Evolutionary conservation across 148 eudicot species (phyloP).

Genomic region (Spergularia bocconei): DNA sequence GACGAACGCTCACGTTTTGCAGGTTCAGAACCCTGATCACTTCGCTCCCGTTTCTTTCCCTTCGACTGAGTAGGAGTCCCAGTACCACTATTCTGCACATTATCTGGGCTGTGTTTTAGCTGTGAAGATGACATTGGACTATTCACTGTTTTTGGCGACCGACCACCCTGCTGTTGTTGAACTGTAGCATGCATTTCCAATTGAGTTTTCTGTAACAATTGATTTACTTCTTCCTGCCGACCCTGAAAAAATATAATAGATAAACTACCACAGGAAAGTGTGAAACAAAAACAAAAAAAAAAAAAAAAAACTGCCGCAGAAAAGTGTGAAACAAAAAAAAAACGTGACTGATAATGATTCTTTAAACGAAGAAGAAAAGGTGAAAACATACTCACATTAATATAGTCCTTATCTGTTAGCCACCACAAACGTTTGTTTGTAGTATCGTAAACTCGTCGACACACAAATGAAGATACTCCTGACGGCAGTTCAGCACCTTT

Average conservation of each 20-base stretch:
- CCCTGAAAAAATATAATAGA: conserved; percentile 40
- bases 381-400: conserved; percentile 49
- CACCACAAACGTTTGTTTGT: conserved; percentile 75
- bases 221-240: conserved; percentile 86
- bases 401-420: conserved; percentile 75
- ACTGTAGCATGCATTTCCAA: conserved; percentile 68
- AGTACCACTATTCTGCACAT: conserved; percentile 50
- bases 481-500: conserved; percentile 80
- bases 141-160: conserved; percentile 70
- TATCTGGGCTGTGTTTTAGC: conserved; percentile 61
- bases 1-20: conserved; percentile 63
- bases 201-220: conserved; percentile 59
- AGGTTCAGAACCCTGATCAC: conserved; percentile 54
- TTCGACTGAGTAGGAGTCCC: conserved; percentile 55
- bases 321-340: not conserved
- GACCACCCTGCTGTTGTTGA: conserved; percentile 61
- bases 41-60: conserved; percentile 80
- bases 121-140: conserved; percentile 51
- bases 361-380: conserved; percentile 2
- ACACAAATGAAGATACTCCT: conserved; percentile 74
- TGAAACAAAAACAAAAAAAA: not conserved
- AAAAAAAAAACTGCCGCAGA: not conserved
- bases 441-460: conserved; percentile 77
- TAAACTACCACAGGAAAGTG: not conserved
- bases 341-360: not conserved